phyloP scores from a whole-genome alignment of 805 yeast species.

The Lachancea cidri region DNA sequence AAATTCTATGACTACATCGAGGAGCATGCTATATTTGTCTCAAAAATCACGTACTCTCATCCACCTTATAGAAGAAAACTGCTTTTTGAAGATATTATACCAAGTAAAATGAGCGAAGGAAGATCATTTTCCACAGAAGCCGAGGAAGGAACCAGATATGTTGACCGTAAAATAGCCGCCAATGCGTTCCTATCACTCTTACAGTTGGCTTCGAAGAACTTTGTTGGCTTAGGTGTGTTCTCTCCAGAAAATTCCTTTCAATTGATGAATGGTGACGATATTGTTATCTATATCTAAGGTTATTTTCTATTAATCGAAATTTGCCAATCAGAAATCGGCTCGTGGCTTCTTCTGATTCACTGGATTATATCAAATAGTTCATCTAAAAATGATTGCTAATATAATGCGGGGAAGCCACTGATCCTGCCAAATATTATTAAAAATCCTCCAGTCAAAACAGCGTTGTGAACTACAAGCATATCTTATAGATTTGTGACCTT shows the following conservation, averaged over 20 bases:
- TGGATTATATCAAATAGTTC: too few species aligned
- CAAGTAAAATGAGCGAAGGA: constrained; percentile 15
- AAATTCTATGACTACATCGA: constrained; percentile 27
- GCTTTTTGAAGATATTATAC: constrained; percentile 27
- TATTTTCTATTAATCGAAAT: too few species aligned
- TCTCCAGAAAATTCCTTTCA: constrained; percentile 2
- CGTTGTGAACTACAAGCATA: too few species aligned
- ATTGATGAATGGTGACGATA: constrained; percentile 17
- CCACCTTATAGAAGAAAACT: constrained; percentile 19
- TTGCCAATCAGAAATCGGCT: too few species aligned
- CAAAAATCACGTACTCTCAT: constrained; percentile 15
- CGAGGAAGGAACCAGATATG: constrained; percentile 2
- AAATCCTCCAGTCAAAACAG: too few species aligned
- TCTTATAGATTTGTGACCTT: too few species aligned
- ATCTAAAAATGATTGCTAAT: too few species aligned
- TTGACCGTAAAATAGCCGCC: constrained; percentile 26
- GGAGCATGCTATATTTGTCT: constrained; percentile 19
- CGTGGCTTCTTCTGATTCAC: too few species aligned
- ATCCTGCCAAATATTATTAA: too few species aligned
- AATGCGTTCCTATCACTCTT: constrained; percentile 29
- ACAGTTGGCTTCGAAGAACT: constrained; percentile 25
- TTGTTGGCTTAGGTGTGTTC: constrained; percentile 9
- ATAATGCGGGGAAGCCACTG: too few species aligned
- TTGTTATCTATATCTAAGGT: constrained; percentile 14
- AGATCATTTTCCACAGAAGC: neutral